Evolutionary conservation across 768 basidiomycete genomes (phyloP).

Genomic region (Sarcomyxa edulis): DNA sequence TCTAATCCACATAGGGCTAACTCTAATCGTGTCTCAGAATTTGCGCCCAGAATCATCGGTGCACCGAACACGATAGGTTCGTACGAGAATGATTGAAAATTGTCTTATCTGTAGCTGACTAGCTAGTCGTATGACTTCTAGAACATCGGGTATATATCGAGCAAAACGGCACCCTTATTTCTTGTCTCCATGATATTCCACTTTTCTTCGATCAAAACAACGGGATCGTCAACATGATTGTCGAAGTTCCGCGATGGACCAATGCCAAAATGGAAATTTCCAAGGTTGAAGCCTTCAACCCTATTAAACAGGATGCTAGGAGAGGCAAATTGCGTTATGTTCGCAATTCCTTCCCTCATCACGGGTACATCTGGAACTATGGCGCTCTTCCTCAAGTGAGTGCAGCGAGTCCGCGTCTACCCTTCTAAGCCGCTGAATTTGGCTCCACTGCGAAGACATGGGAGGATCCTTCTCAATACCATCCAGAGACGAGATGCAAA

Average conservation of each 20-base stretch:
- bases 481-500: slow-evolving; percentile 97
- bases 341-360: slow-evolving; percentile 99
- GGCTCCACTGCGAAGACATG: slow-evolving; percentile 66
- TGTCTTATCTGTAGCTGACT: slow-evolving; percentile 14
- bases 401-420: slow-evolving; percentile 15
- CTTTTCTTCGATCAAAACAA: slow-evolving; percentile 95
- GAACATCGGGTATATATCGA: slow-evolving; percentile 96
- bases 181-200: slow-evolving; percentile 94
- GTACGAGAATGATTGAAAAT: no score
- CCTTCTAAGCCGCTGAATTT: slow-evolving; percentile 36
- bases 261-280: slow-evolving; percentile 99
- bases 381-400: slow-evolving; percentile 98
- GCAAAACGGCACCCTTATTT: slow-evolving; percentile 78
- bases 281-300: slow-evolving; percentile 98
- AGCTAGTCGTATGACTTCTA: slow-evolving; percentile 28
- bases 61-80: slow-evolving; percentile 95
- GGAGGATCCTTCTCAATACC: slow-evolving; percentile 86
- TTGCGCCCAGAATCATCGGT: slow-evolving; percentile 73
- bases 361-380: slow-evolving; percentile 99
- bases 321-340: slow-evolving; percentile 95
- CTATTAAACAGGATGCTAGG: slow-evolving; percentile 99
- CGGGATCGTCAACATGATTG: slow-evolving; percentile 98
- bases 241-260: slow-evolving; percentile 98
- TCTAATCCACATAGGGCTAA: no score
- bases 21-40: no score